Evolutionary conservation across 305 asterid species (phyloP), one percentile per base, ranked within the genome.

Genomic region (Striga hermonthica): DNA sequence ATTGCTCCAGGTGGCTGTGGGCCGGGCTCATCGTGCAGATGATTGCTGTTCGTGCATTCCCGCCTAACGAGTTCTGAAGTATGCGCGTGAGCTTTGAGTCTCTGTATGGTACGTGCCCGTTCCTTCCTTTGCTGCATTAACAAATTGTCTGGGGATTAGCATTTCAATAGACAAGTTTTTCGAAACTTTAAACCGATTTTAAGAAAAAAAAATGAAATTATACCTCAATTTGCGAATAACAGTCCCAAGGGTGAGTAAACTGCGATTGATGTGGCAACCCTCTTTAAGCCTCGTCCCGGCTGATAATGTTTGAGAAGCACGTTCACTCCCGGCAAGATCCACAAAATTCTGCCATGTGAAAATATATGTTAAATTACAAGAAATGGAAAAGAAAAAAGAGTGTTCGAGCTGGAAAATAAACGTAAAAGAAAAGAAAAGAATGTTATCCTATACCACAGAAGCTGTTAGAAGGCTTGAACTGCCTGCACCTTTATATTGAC

Each of bases 281-380:
- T 90, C 97, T 71, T 90, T 90, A 9, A 87, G 69, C 48, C 95
- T 78, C 9, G 89, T 72, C 22, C 88, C 88, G 6, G 83, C 86
- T 13, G 91, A 79, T 64, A 69, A 40, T 11, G 94, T 82, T 67
- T 86, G 93, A 68, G 93, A 85, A 62, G 95, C 86, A 60, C 97
- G 97, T 78, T 94, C 99, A 65, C 99, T 90, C 76, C 99, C 99
- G 9, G 99, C 99, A 58, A 94, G 95, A 90, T 90, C 99, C 54
- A 94, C 92, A 71, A 94, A 90, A 75, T 81, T 84, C 99, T 93
- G 79, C 55, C 39, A 9, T 56, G 57, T 35, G 58, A 58, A 65
- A 58, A 57, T 6, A 8, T 9, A 31, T 38, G 4, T 7, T 28
- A 7, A 38, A 47, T 49, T 40, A 22, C n/a, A 38, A 9, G n/a